A percentile compares a stretch with the other conserved stretches of the same genome.
Conservation (phyloP, 495 filamentous ascomycete genomes). For the Podospora bellae-mahoneyi region DNA sequence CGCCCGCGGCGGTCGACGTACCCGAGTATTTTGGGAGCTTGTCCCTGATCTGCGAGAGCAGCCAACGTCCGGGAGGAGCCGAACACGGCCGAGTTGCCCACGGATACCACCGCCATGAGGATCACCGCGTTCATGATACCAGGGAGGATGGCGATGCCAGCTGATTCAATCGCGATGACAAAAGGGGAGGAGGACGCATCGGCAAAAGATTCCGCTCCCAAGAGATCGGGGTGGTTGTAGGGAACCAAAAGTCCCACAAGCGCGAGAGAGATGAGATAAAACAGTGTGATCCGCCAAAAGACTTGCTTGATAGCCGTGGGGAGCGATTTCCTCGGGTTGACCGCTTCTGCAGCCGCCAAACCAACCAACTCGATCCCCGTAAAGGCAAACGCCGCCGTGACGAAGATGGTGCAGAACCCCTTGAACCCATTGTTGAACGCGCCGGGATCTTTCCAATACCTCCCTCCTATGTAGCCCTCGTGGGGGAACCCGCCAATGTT, state of each 20-base stretch:
- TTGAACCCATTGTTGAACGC: constrained; percentile 93
- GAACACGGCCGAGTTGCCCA: constrained; percentile 84
- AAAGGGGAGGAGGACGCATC: constrained; percentile 81
- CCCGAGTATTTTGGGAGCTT: constrained; percentile 70
- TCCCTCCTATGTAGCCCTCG: constrained; percentile 78
- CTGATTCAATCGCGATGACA: constrained; percentile 80
- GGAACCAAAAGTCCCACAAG: constrained; percentile 73
- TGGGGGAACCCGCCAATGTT: constrained; percentile 74
- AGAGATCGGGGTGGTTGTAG: constrained; percentile 59
- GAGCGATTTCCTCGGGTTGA: constrained; percentile 80
- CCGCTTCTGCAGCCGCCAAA: constrained; percentile 82
- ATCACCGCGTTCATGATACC: constrained; percentile 90
- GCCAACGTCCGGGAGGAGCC: constrained; percentile 83
- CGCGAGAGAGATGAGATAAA: constrained; percentile 74
- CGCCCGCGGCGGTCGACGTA: constrained; percentile 85
- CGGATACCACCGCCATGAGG: constrained; percentile 80
- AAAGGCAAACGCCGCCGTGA: constrained; percentile 90
- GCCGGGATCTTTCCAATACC: constrained; percentile 78
- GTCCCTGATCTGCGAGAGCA: constrained; percentile 79
- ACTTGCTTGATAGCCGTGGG: constrained; percentile 89
- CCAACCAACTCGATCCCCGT: constrained; percentile 93
- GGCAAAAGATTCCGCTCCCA: constrained; percentile 50
- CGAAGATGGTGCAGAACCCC: constrained; percentile 88
- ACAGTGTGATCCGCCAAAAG: constrained; percentile 91
- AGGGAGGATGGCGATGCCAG: constrained; percentile 69